Evolutionary conservation across 257 asterid species (phyloP).

Genomic region (Hygrophila difformis): DNA sequence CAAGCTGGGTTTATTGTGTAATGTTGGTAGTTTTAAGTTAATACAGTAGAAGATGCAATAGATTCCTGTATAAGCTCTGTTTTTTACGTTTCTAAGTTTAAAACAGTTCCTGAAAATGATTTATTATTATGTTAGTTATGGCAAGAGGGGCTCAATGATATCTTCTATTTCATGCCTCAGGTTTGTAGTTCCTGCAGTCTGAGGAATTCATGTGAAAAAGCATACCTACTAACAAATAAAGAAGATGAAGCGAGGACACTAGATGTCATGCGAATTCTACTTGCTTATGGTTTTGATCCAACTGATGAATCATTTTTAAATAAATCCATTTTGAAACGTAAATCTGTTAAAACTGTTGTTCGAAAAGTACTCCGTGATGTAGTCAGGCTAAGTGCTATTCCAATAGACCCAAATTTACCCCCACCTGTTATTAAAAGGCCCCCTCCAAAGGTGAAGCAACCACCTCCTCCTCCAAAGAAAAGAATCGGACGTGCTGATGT

Average conservation of each 20-base stretch:
- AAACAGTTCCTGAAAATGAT: too few relatives aligned
- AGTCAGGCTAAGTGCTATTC: conserved; percentile 90
- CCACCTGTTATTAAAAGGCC: conserved; percentile 79
- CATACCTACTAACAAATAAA: conserved; percentile 78
- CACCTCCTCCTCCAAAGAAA: conserved; percentile 86
- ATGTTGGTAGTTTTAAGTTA: too few relatives aligned
- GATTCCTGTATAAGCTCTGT: too few relatives aligned
- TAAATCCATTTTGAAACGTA: conserved; percentile 58
- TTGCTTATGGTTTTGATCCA: conserved; percentile 79
- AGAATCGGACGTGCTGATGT: conserved; percentile 80
- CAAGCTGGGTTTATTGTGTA: neutral
- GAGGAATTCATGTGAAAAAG: conserved; percentile 88
- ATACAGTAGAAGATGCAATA: too few relatives aligned
- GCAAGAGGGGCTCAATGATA: too few relatives aligned
- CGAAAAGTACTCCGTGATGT: conserved; percentile 79
- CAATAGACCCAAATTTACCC: conserved; percentile 88
- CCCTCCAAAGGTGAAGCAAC: conserved; percentile 90
- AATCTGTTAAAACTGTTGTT: conserved; percentile 65
- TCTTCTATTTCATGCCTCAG: conserved; percentile 35
- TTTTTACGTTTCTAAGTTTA: too few relatives aligned
- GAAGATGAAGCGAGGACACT: conserved; percentile 91
- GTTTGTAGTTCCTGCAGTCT: conserved; percentile 93
- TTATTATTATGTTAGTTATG: too few relatives aligned
- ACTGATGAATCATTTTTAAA: conserved; percentile 52
- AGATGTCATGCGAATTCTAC: conserved; percentile 81